Percentiles rank a stretch among this genome's conserved stretches.
These are phyloP conservation scores for Leccinellum luteum DNA, from an alignment of 768 basidiomycete genomes.

Conservation along the genomic window DNA sequence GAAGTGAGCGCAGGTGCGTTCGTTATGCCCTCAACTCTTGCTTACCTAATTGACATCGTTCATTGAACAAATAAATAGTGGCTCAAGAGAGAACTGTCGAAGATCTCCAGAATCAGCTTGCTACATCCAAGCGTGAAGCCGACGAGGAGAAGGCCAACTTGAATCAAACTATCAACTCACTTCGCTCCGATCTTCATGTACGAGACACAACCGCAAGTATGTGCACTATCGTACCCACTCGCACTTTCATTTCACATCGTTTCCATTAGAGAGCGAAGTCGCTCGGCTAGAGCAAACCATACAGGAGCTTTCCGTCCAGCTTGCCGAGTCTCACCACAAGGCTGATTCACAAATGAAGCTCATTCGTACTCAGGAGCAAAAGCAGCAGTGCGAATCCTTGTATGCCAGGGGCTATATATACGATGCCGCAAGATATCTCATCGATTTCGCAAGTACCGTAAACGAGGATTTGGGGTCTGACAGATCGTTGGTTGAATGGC, in stretches of 20 bases:
- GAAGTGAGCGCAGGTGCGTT: neutral
- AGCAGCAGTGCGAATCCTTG: constrained; percentile 2
- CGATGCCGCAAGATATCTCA: neutral
- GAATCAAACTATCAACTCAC: neutral
- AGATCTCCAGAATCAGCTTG: neutral
- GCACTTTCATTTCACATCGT: neutral
- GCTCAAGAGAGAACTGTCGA: neutral
- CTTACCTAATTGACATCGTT: neutral
- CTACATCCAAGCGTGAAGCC: neutral
- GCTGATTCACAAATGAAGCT: neutral
- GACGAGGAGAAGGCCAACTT: neutral
- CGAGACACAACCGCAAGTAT: neutral
- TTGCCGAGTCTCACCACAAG: neutral
- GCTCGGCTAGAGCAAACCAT: neutral
- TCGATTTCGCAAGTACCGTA: neutral
- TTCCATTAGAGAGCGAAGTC: neutral
- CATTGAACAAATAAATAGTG: neutral
- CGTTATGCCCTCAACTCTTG: neutral
- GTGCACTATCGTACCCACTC: neutral
- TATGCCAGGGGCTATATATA: neutral
- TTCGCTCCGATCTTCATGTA: neutral
- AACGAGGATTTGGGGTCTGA: neutral
- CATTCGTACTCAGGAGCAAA: constrained; percentile 1
- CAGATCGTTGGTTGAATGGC: neutral
- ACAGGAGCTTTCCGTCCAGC: neutral